A percentile compares a stretch with the other conserved stretches of the same genome.
Conservation (phyloP, 805 yeast genomes). For the Yarrowia divulgata region DNA sequence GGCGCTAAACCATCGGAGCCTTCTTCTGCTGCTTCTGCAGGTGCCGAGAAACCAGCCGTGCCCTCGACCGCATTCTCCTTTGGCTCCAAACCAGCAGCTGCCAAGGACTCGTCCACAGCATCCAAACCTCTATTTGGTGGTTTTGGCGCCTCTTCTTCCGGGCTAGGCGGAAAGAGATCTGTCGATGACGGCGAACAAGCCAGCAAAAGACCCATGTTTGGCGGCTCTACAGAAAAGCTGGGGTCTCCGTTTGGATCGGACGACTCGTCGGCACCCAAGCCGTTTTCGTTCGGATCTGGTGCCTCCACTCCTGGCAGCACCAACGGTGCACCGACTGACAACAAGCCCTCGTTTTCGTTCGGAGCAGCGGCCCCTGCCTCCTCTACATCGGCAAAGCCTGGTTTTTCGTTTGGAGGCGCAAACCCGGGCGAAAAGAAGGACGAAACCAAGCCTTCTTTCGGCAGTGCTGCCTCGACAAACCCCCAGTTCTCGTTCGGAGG, state of each 20-base stretch:
- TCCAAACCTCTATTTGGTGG: slow-evolving; percentile 8
- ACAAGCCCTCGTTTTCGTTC: neutral
- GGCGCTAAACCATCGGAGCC: neutral
- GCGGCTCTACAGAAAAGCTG: neutral
- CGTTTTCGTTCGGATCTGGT: slow-evolving; percentile 10
- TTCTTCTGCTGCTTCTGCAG: no score
- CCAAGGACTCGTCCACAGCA: neutral
- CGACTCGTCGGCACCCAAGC: neutral
- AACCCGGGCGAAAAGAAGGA: neutral
- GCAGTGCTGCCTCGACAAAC: neutral
- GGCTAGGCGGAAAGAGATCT: slow-evolving; percentile 19
- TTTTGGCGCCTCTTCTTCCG: neutral
- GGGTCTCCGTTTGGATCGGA: neutral
- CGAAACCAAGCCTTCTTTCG: neutral
- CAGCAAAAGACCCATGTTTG: slow-evolving; percentile 6
- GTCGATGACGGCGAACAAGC: slow-evolving; percentile 6
- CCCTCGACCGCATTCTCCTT: neutral
- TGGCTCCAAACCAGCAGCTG: neutral
- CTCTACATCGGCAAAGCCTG: neutral
- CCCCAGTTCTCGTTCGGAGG: neutral
- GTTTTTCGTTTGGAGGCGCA: neutral
- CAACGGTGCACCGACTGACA: no score
- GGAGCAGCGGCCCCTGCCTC: neutral
- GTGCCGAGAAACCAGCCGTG: no score
- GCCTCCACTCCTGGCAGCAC: slow-evolving; percentile 5